Evolutionary conservation across 1,284 basidiomycete genomes (phyloP).

Genomic region (Taiwanofungus camphoratus): DNA sequence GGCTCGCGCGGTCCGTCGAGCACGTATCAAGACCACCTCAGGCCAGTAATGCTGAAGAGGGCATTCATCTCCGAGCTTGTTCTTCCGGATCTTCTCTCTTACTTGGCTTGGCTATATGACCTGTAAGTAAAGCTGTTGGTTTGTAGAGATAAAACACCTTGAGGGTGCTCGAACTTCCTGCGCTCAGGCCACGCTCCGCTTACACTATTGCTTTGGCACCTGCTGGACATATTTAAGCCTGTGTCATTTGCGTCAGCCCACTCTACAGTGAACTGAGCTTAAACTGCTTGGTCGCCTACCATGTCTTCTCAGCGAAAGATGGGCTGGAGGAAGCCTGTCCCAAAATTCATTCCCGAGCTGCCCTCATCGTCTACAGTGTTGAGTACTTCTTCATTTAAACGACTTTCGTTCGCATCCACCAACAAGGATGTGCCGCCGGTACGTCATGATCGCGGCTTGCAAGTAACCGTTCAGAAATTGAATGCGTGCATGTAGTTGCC

Average conservation of each 20-base stretch:
- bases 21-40: background rate
- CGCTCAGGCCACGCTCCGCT: no score
- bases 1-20: background rate
- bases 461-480: slow-evolving; percentile 5
- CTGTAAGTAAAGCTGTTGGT: no score
- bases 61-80: slow-evolving; percentile 5
- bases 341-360: slow-evolving; percentile 56
- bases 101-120: background rate
- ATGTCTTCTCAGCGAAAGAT: slow-evolving; percentile 27
- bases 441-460: slow-evolving; percentile 15
- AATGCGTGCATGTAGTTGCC: slow-evolving; percentile 39
- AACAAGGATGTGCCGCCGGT: slow-evolving; percentile 42
- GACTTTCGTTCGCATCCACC: slow-evolving; percentile 25
- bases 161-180: no score
- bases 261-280: no score
- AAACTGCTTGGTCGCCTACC: background rate
- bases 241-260: no score
- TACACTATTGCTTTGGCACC: no score
- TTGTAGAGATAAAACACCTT: no score
- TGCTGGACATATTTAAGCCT: no score
- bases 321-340: slow-evolving; percentile 64
- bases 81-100: background rate
- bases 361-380: slow-evolving; percentile 37
- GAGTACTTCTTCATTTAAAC: slow-evolving; percentile 23
- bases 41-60: slow-evolving; percentile 1